A percentile compares a stretch with the other conserved stretches of the same genome.
Conservation (phyloP, 1,284 basidiomycete genomes). For the Moesziomyces aphidis region DNA sequence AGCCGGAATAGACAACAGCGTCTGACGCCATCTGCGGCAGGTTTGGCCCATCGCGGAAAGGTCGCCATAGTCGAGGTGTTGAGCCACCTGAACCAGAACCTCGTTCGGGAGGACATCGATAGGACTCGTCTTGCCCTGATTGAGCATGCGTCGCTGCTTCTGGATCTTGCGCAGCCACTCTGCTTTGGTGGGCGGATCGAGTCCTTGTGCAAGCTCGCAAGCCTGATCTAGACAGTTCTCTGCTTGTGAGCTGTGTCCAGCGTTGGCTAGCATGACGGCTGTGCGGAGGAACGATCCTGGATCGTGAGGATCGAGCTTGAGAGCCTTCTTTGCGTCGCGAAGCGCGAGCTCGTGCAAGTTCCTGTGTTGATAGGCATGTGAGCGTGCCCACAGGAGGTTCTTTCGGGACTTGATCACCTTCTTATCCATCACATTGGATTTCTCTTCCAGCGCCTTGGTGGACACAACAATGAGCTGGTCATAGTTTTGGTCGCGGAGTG, state of each 20-base stretch:
- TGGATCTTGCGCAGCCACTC: conserved; percentile 14
- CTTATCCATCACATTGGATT: conserved; percentile 4
- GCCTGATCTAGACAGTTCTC: conserved; percentile 23
- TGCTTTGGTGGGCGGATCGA: conserved; percentile 1
- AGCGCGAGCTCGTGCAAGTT: conserved; percentile 14
- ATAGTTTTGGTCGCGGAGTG: conserved; percentile 8
- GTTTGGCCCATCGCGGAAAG: conserved; percentile 16
- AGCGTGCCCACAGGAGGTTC: conserved; percentile 36
- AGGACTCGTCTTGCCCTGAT: background rate
- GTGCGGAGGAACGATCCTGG: conserved; percentile 21
- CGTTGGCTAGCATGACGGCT: conserved; percentile 16
- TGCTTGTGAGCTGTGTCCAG: conserved; percentile 14
- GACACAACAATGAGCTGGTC: conserved; percentile 25
- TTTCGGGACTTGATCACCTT: conserved; percentile 30
- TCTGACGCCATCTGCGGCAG: conserved; percentile 15
- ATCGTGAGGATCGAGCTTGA: conserved; percentile 36
- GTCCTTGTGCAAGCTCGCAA: background rate
- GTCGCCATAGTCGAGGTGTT: background rate
- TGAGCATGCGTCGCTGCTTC: conserved; percentile 17
- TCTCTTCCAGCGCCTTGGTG: conserved; percentile 10
- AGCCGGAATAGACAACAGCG: background rate
- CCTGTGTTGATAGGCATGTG: conserved; percentile 18
- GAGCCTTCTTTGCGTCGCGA: conserved; percentile 28
- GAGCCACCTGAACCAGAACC: conserved; percentile 15
- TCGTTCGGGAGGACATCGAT: conserved; percentile 19